A percentile compares a stretch with the other conserved stretches of the same genome.
Conservation (phyloP, 108 stramenopile species). For the Cyclotella sp. region DNA sequence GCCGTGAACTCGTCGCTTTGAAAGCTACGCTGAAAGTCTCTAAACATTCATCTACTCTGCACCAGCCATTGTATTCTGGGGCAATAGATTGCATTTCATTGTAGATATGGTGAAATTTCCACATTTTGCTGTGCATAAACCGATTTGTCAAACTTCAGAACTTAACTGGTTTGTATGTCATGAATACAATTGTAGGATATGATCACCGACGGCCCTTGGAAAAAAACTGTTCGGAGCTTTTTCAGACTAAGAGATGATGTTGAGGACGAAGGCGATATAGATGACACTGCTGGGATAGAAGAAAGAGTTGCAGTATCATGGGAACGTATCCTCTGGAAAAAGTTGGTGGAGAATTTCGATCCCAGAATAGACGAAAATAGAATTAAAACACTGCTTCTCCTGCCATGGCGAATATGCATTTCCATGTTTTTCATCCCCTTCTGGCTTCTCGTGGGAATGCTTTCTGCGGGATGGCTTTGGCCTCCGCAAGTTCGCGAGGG, state of each 20-base stretch:
- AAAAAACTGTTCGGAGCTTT: slow-evolving; percentile 28
- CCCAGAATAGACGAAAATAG: slow-evolving; percentile 63
- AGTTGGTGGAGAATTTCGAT: slow-evolving; percentile 70
- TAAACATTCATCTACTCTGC: background rate
- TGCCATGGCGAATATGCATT: slow-evolving; percentile 55
- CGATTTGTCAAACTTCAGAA: no score
- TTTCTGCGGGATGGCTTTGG: slow-evolving; percentile 80
- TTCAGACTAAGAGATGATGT: slow-evolving; percentile 33
- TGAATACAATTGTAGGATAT: slow-evolving; percentile 17
- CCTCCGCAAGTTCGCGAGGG: slow-evolving; percentile 87
- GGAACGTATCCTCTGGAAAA: slow-evolving; percentile 61
- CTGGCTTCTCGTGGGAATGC: slow-evolving; percentile 76
- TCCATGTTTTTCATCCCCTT: slow-evolving; percentile 72
- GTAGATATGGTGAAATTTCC: slow-evolving; percentile 65
- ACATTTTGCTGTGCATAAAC: background rate
- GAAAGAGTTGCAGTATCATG: slow-evolving; percentile 31
- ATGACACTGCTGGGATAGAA: background rate
- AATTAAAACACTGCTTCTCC: slow-evolving; percentile 51
- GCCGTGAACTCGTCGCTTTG: background rate
- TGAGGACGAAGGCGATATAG: slow-evolving; percentile 19
- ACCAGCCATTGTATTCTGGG: slow-evolving; percentile 81
- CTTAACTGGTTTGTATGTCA: background rate
- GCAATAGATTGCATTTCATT: slow-evolving; percentile 82
- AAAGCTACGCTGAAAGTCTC: background rate
- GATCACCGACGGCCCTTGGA: slow-evolving; percentile 49